A percentile compares a stretch with the other conserved stretches of the same genome.
phyloP scores from a whole-genome alignment of 345 rosid genomes.

The Brassica nigra region DNA sequence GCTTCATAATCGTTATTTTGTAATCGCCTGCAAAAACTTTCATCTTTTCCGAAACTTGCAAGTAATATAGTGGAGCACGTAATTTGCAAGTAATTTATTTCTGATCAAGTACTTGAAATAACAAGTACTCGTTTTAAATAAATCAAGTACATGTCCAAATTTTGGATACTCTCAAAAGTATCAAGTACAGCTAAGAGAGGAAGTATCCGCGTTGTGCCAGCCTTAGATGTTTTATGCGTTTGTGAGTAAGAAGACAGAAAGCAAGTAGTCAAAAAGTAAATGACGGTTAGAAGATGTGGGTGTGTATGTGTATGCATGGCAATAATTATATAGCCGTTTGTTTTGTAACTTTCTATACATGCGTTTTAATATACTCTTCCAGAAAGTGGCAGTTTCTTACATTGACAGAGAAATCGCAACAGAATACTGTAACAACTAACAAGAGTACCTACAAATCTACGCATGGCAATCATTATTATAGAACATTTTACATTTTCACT shows the following conservation, averaged over 20 bases:
- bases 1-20: too few species aligned
- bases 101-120: too few species aligned
- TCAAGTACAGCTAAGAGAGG: too few species aligned
- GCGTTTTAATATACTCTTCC: background rate
- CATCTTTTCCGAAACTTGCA: too few species aligned
- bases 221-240: background rate
- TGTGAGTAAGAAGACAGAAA: background rate
- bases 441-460: background rate
- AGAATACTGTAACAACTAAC: background rate
- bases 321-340: constrained; percentile 13
- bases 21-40: too few species aligned
- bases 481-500: background rate
- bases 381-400: background rate
- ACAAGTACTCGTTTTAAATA: too few species aligned
- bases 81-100: too few species aligned
- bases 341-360: background rate
- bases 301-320: background rate
- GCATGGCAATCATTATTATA: background rate
- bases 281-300: background rate
- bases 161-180: too few species aligned
- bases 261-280: constrained; percentile 6
- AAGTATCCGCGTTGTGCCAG: too few species aligned
- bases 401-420: background rate
- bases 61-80: too few species aligned
- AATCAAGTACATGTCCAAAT: too few species aligned